Percentiles rank a stretch among this genome's conserved stretches.
These are phyloP conservation scores for Sanguinoderma infundibulare DNA, from an alignment of 1,284 basidiomycete species.

Conservation along the genomic window DNA sequence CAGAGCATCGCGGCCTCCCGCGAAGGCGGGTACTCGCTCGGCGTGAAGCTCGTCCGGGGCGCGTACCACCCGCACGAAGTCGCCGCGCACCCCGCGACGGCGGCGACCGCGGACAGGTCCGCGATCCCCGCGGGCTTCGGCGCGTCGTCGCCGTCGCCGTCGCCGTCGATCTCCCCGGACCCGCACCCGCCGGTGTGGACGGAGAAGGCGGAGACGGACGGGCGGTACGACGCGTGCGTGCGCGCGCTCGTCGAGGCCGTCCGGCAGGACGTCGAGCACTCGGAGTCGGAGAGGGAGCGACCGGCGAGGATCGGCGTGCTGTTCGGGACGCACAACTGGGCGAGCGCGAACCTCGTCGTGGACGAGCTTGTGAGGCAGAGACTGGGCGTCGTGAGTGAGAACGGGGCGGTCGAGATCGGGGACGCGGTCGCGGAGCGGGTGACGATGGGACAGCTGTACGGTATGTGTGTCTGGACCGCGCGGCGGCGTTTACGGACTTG, in stretches of 20 bases:
- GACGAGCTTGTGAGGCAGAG: slow-evolving; percentile 62
- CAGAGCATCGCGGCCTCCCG: slow-evolving; percentile 75
- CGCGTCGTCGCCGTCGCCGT: slow-evolving; percentile 33
- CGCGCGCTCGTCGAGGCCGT: slow-evolving; percentile 66
- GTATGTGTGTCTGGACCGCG: slow-evolving; percentile 49
- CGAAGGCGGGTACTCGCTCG: slow-evolving; percentile 76
- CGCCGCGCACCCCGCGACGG: slow-evolving; percentile 44
- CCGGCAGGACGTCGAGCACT: slow-evolving; percentile 42
- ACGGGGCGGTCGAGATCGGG: slow-evolving; percentile 42
- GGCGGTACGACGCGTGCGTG: slow-evolving; percentile 77
- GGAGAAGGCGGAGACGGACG: slow-evolving; percentile 79
- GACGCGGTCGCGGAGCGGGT: slow-evolving; percentile 71
- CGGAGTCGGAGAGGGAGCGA: not conserved
- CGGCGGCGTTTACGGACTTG: not conserved
- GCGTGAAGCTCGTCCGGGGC: slow-evolving; percentile 94
- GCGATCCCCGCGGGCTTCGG: slow-evolving; percentile 32
- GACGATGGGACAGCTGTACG: slow-evolving; percentile 84
- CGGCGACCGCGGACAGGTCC: slow-evolving; percentile 24
- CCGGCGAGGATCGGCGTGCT: slow-evolving; percentile 66
- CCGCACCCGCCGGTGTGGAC: slow-evolving; percentile 68
- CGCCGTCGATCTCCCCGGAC: slow-evolving; percentile 58
- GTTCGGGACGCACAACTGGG: slow-evolving; percentile 89
- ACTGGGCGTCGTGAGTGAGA: slow-evolving; percentile 47
- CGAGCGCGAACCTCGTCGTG: slow-evolving; percentile 65
- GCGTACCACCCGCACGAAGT: slow-evolving; percentile 89